These are phyloP conservation scores for Echinosophora koreensis DNA, from an alignment of 306 rosid genomes.

Conservation along the genomic window DNA sequence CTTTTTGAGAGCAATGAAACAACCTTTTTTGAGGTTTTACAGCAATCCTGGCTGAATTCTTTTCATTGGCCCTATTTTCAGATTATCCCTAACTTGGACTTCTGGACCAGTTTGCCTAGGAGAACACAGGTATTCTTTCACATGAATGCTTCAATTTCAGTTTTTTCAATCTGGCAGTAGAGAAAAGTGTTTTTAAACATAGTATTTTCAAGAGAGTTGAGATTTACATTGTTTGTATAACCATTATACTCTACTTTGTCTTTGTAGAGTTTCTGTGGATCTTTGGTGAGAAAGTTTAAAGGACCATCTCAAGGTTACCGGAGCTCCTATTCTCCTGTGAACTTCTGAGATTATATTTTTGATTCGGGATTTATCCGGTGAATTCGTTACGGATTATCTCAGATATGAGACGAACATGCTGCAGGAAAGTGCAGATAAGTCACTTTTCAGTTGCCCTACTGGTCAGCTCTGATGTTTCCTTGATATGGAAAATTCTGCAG, in stretches of 20 bases:
- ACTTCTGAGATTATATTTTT: conserved; percentile 66
- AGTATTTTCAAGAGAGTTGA: not conserved
- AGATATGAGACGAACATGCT: conserved; percentile 41
- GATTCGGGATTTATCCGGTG: conserved; percentile 45
- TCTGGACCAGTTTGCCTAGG: conserved; percentile 82
- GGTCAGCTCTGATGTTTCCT: conserved; percentile 45
- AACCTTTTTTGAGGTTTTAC: conserved; percentile 22
- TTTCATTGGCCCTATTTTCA: conserved; percentile 47
- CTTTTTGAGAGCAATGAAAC: conserved; percentile 32
- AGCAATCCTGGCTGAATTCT: conserved; percentile 36
- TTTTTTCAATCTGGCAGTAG: conserved; percentile 35
- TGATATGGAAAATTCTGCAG: conserved; percentile 38
- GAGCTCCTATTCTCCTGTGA: conserved; percentile 80
- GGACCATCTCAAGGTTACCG: conserved; percentile 81
- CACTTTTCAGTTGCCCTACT: conserved; percentile 43
- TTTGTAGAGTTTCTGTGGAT: conserved; percentile 67
- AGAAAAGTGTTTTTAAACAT: conserved; percentile 27
- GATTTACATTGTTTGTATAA: conserved; percentile 32
- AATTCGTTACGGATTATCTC: conserved; percentile 45
- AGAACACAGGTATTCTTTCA: conserved; percentile 68
- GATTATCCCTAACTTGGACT: conserved; percentile 85
- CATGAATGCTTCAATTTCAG: conserved; percentile 35
- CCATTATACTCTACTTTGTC: conserved; percentile 29
- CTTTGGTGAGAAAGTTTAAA: conserved; percentile 69
- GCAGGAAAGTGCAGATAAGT: conserved; percentile 42